These are phyloP conservation scores for Hypsizygus ulmarius DNA, from an alignment of 1,284 basidiomycete genomes.

Conservation along the genomic window DNA sequence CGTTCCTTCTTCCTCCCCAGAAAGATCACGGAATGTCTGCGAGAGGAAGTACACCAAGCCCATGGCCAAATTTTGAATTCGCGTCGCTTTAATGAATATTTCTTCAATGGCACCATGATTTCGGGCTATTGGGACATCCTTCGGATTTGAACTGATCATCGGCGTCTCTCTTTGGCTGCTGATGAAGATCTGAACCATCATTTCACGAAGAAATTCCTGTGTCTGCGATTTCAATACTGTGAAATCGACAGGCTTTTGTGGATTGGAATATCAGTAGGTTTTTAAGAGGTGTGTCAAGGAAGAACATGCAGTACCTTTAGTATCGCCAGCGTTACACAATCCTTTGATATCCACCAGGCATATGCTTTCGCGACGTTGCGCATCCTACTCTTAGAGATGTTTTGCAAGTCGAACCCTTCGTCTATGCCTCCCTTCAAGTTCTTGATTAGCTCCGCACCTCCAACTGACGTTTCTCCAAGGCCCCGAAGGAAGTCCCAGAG, in stretches of 20 bases:
- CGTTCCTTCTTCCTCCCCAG: slow-evolving; percentile 38
- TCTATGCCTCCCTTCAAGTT: slow-evolving; percentile 47
- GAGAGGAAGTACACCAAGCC: slow-evolving; percentile 71
- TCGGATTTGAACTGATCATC: slow-evolving; percentile 37
- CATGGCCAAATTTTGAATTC: slow-evolving; percentile 57
- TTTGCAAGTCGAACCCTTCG: slow-evolving; percentile 47
- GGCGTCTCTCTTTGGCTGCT: slow-evolving; percentile 75
- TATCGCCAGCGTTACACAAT: slow-evolving; percentile 56
- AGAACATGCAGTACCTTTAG: slow-evolving; percentile 66
- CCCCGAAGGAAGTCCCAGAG: slow-evolving; percentile 97
- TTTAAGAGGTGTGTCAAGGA: background rate
- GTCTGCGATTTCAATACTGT: slow-evolving; percentile 65
- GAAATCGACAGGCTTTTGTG: slow-evolving; percentile 78
- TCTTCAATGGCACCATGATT: slow-evolving; percentile 67
- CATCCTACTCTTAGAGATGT: slow-evolving; percentile 58
- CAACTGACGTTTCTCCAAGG: slow-evolving; percentile 81
- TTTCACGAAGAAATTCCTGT: slow-evolving; percentile 61
- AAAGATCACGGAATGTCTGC: slow-evolving; percentile 39
- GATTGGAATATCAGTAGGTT: slow-evolving; percentile 1
- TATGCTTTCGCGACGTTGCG: slow-evolving; percentile 72
- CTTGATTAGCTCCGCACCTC: slow-evolving; percentile 77
- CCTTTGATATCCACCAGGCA: slow-evolving; percentile 43
- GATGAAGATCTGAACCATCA: slow-evolving; percentile 69
- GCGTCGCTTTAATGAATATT: slow-evolving; percentile 67
- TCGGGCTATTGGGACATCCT: slow-evolving; percentile 40